phyloP scores from a whole-genome alignment of 257 asterid species.

The Penstemon barbatus region DNA sequence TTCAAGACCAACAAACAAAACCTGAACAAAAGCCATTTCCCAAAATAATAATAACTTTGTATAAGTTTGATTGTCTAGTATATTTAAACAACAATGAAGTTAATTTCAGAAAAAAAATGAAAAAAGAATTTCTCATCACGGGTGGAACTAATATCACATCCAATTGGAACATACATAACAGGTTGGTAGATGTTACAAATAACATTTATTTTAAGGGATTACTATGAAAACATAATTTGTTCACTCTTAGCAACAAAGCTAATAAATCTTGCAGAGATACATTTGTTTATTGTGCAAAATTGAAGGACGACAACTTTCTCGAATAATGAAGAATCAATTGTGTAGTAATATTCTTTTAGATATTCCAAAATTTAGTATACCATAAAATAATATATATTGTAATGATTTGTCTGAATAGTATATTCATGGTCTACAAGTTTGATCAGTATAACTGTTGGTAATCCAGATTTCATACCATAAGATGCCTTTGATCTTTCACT shows the following conservation, averaged over 20 bases:
- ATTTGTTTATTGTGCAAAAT: neutral
- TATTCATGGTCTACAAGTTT: conserved; percentile 2
- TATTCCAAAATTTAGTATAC: neutral
- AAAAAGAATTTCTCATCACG: neutral
- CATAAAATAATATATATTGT: conserved; percentile 5
- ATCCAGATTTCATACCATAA: neutral
- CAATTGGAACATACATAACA: neutral
- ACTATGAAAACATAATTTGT: neutral
- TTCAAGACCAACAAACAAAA: no score
- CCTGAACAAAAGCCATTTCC: no score
- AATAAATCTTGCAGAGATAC: neutral
- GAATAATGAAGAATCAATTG: neutral
- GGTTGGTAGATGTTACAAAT: neutral
- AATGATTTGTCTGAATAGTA: conserved; percentile 8
- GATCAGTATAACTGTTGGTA: conserved; percentile 19
- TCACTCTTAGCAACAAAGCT: conserved; percentile 2
- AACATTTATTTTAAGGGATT: conserved; percentile 6
- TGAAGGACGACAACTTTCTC: neutral
- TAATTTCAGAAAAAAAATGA: neutral
- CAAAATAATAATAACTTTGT: no score
- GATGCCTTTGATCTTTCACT: neutral
- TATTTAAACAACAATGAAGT: neutral
- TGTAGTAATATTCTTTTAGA: neutral
- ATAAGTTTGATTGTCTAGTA: neutral
- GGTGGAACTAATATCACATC: neutral